Evolutionary conservation across 1,284 basidiomycete genomes (phyloP).

Genomic region (Stygiomarasmius scandens): DNA sequence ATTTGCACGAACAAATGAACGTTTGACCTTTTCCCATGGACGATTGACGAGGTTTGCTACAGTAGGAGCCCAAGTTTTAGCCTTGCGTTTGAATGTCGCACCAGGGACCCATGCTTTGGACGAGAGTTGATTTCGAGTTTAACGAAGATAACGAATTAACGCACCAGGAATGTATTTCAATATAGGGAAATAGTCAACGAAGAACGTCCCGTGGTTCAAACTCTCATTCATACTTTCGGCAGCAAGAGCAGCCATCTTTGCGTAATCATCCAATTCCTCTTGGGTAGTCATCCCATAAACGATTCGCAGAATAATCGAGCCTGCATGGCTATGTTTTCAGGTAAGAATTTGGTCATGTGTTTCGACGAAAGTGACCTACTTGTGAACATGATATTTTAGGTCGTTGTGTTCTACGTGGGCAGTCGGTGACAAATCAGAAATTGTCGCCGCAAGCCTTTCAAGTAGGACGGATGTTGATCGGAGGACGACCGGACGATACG

Average conservation of each 20-base stretch:
- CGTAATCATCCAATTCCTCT: constrained; percentile 30
- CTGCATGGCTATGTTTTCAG: constrained; percentile 21
- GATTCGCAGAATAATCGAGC: constrained; percentile 28
- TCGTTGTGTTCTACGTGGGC: too few relatives aligned
- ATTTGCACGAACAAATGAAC: constrained; percentile 10
- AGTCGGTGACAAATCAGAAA: too few relatives aligned
- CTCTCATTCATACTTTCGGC: not conserved
- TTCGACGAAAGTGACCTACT: too few relatives aligned
- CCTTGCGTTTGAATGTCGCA: constrained; percentile 4
- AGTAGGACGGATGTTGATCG: not conserved
- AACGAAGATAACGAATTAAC: not conserved
- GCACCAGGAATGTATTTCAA: constrained; percentile 23
- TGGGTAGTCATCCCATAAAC: constrained; percentile 33
- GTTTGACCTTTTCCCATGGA: constrained; percentile 1
- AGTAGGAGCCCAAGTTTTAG: not conserved
- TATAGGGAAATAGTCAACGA: constrained; percentile 30
- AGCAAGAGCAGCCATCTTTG: constrained; percentile 25
- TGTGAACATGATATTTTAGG: too few relatives aligned
- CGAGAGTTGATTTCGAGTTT: constrained; percentile 24
- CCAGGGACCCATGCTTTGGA: constrained; percentile 13
- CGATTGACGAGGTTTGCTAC: constrained; percentile 7
- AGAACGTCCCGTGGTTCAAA: constrained; percentile 27
- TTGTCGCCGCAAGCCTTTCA: not conserved
- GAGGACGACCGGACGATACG: constrained; percentile 13
- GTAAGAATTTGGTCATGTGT: not conserved